These are phyloP conservation scores for Pythium oligandrum DNA, from an alignment of 352 stramenopile species.

Conservation along the genomic window DNA sequence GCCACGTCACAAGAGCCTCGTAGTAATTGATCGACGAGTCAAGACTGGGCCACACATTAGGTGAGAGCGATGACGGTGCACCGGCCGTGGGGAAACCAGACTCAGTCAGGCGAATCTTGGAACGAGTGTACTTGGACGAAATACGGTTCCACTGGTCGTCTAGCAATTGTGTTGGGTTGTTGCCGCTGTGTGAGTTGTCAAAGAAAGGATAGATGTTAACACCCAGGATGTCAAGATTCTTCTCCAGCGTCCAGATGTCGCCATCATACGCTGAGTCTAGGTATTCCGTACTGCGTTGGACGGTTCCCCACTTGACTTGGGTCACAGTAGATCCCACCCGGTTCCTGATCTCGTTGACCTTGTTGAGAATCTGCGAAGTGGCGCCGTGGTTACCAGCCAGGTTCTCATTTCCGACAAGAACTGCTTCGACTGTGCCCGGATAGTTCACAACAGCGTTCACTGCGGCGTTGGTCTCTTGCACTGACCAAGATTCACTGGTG, in stretches of 20 bases:
- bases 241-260: slow-evolving; percentile 9
- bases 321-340: slow-evolving; percentile 14
- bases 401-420: slow-evolving; percentile 49
- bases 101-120: slow-evolving; percentile 31
- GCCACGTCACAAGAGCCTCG: slow-evolving; percentile 19
- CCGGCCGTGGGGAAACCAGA: slow-evolving; percentile 30
- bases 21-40: slow-evolving; percentile 25
- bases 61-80: slow-evolving; percentile 24
- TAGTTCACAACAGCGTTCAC: slow-evolving; percentile 39
- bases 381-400: slow-evolving; percentile 10
- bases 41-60: slow-evolving; percentile 31
- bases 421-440: slow-evolving; percentile 31
- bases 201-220: slow-evolving; percentile 46
- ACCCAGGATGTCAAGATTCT: slow-evolving; percentile 19
- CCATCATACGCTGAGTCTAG: slow-evolving; percentile 16
- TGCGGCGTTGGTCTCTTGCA: slow-evolving; percentile 32
- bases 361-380: slow-evolving; percentile 21
- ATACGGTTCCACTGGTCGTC: slow-evolving; percentile 20
- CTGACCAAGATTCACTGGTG: slow-evolving; percentile 36
- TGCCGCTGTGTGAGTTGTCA: slow-evolving; percentile 19
- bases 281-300: slow-evolving; percentile 30
- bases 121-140: slow-evolving; percentile 14
- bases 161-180: slow-evolving; percentile 19
- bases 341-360: slow-evolving; percentile 28
- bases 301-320: slow-evolving; percentile 45